phyloP scores from a whole-genome alignment of 768 basidiomycete species.

The Trametes gibbosa region DNA sequence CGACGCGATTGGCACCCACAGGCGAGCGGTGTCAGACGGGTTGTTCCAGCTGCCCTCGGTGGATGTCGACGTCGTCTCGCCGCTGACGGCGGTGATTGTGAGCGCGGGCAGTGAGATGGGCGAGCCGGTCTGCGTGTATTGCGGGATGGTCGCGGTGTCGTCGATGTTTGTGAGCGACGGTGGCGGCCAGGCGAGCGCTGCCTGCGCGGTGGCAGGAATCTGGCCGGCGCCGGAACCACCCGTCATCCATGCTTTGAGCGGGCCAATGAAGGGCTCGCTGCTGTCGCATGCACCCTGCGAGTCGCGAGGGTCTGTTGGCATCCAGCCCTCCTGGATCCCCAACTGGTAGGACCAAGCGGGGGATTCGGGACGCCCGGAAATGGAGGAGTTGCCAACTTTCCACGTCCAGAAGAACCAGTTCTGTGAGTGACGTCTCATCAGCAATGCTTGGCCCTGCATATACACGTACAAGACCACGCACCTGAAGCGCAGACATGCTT shows the following conservation, averaged over 20 bases:
- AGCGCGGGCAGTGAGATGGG: slow-evolving; percentile 66
- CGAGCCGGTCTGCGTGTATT: slow-evolving; percentile 69
- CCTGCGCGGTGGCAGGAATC: slow-evolving; percentile 54
- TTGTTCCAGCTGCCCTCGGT: slow-evolving; percentile 82
- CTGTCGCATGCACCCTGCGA: slow-evolving; percentile 73
- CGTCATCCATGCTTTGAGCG: slow-evolving; percentile 68
- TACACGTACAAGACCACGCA: slow-evolving; percentile 25
- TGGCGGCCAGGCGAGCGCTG: slow-evolving; percentile 68
- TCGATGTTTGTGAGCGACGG: slow-evolving; percentile 53
- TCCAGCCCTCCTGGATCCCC: slow-evolving; percentile 88
- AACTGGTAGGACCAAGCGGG: slow-evolving; percentile 95
- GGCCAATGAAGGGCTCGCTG: slow-evolving; percentile 51
- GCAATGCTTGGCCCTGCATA: background rate
- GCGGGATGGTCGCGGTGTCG: slow-evolving; percentile 45
- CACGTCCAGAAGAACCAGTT: slow-evolving; percentile 99
- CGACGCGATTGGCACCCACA: slow-evolving; percentile 60
- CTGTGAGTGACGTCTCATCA: slow-evolving; percentile 35
- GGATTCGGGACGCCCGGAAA: slow-evolving; percentile 66
- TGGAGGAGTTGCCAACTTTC: slow-evolving; percentile 87
- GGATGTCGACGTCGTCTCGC: slow-evolving; percentile 36
- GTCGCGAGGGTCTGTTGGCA: slow-evolving; percentile 82
- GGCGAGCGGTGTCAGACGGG: slow-evolving; percentile 58
- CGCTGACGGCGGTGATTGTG: slow-evolving; percentile 50
- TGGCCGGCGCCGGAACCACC: slow-evolving; percentile 72
- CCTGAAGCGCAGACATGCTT: slow-evolving; percentile 92